These are phyloP conservation scores for Termitomyces heimii DNA, from an alignment of 768 basidiomycete species.

Conservation along the genomic window DNA sequence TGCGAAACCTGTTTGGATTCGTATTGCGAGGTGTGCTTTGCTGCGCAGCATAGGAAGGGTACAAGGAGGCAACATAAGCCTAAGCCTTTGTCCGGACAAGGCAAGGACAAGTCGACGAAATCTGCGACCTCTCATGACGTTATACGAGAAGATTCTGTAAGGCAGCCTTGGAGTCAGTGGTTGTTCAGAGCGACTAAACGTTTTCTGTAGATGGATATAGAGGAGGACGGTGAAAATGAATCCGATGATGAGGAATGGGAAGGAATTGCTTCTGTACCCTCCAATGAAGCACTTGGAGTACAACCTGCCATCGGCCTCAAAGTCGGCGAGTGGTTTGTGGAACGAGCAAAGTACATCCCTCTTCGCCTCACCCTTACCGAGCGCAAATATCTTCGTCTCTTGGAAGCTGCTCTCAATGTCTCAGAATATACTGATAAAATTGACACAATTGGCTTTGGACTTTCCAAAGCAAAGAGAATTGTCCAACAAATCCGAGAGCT, in stretches of 20 bases:
- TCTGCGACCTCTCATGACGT: background rate
- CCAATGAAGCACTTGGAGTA: conserved; percentile 36
- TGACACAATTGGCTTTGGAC: conserved; percentile 71
- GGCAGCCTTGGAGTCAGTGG: background rate
- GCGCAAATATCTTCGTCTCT: conserved; percentile 78
- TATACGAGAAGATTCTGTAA: conserved; percentile 6
- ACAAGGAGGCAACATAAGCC: conserved; percentile 58
- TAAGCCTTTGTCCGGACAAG: conserved; percentile 34
- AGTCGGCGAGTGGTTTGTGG: conserved; percentile 84
- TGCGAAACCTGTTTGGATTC: conserved; percentile 70
- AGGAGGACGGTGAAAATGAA: conserved; percentile 26
- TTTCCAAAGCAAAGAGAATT: conserved; percentile 82
- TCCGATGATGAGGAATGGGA: conserved; percentile 41
- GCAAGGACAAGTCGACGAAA: conserved; percentile 23
- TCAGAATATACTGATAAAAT: conserved; percentile 91
- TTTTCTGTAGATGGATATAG: conserved; percentile 39
- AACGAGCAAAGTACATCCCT: conserved; percentile 77
- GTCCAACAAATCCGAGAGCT: conserved; percentile 84
- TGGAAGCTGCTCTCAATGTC: conserved; percentile 80
- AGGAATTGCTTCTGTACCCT: conserved; percentile 25
- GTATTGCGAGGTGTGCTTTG: conserved; percentile 84
- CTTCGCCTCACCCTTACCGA: conserved; percentile 68
- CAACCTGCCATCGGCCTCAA: conserved; percentile 55
- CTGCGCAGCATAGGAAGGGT: conserved; percentile 80
- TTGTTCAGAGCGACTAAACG: background rate